phyloP scores from a whole-genome alignment of 2,329 filamentous ascomycete genomes.

The Monosporascus sp. region DNA sequence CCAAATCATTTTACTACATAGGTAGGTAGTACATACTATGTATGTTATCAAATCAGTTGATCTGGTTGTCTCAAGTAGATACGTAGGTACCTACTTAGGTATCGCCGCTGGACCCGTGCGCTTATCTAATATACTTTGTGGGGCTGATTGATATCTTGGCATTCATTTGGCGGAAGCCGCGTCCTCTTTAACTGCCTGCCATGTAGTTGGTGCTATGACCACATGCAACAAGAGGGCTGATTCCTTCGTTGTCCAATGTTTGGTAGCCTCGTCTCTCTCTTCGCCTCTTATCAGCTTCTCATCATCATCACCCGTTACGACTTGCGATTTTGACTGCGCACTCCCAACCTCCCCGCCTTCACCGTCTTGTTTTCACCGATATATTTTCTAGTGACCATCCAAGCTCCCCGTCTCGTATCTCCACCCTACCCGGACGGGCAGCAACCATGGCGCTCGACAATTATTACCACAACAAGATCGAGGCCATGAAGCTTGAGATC shows the following conservation, averaged over 20 bases:
- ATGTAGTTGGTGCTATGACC: no score
- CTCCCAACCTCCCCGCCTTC: background rate
- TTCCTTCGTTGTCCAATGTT: background rate
- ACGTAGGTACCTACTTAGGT: no score
- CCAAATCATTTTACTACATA: no score
- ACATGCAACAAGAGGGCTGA: no score
- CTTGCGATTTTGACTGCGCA: background rate
- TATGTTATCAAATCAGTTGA: no score
- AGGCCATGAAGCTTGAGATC: conserved; percentile 99
- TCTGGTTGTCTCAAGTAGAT: no score
- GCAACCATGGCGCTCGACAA: conserved; percentile 94
- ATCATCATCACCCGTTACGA: background rate
- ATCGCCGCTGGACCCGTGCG: no score
- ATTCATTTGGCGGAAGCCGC: no score
- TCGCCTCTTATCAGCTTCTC: background rate
- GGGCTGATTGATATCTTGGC: no score
- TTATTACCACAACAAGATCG: conserved; percentile 99
- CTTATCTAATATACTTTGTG: no score
- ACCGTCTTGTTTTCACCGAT: background rate
- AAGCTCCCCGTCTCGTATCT: background rate
- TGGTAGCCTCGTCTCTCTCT: background rate
- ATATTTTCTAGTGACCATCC: no score
- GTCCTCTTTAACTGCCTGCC: background rate
- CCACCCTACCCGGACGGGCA: conserved; percentile 1
- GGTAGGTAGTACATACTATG: no score